A percentile compares a stretch with the other conserved stretches of the same genome.
phyloP scores from a whole-genome alignment of 2,329 filamentous ascomycete species.

The Paraphaeosphaeria minitans region DNA sequence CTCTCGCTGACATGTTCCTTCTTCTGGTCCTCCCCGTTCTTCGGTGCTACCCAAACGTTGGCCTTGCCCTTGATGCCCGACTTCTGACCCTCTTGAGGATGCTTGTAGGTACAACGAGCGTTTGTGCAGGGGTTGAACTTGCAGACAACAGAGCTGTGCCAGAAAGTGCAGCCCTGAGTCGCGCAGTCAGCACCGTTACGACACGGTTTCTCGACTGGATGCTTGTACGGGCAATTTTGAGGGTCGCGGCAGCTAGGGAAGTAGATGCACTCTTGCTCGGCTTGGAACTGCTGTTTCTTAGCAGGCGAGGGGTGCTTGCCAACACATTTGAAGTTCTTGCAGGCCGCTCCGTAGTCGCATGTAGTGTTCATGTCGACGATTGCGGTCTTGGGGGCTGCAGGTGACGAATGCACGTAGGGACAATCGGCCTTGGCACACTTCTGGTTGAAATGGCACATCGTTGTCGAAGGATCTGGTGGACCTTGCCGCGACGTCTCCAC shows the following conservation, averaged over 20 bases:
- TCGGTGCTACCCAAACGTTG: constrained; percentile 83
- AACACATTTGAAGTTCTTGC: constrained; percentile 94
- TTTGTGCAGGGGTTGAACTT: constrained; percentile 92
- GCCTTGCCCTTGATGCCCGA: constrained; percentile 73
- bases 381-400: constrained; percentile 78
- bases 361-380: constrained; percentile 78
- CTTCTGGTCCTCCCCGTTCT: constrained; percentile 48
- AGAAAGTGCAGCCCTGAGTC: constrained; percentile 82
- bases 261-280: constrained; percentile 87
- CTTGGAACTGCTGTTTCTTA: constrained; percentile 75
- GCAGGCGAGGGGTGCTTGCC: constrained; percentile 92
- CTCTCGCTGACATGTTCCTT: constrained; percentile 82
- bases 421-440: constrained; percentile 88
- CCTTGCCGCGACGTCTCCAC: constrained; percentile 67
- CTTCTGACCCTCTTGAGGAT: constrained; percentile 80
- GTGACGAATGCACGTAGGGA: constrained; percentile 92
- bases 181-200: constrained; percentile 90
- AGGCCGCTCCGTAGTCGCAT: constrained; percentile 86
- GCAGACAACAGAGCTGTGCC: constrained; percentile 83
- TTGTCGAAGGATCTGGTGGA: constrained; percentile 65
- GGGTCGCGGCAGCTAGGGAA: constrained; percentile 87
- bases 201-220: constrained; percentile 85
- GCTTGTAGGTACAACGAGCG: constrained; percentile 84
- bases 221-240: constrained; percentile 82
- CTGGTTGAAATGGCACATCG: constrained; percentile 87